Conservation (phyloP, 768 basidiomycete genomes). For the Amanita rubescens region DNA sequence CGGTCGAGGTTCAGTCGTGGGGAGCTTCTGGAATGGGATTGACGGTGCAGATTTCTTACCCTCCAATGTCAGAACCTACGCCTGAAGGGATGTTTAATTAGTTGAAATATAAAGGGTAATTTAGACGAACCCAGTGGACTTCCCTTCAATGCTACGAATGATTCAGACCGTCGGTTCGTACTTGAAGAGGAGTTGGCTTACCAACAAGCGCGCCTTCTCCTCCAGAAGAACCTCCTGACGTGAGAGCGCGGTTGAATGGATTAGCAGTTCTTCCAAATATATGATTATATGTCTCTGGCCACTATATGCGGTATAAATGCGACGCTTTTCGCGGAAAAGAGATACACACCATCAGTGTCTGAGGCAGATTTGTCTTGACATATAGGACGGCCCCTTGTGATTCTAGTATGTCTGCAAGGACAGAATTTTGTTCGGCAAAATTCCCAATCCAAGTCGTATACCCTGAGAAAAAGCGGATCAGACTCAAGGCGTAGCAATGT, state of each 20-base stretch:
- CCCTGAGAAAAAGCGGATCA: slow-evolving; percentile 27
- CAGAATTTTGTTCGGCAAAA: slow-evolving; percentile 49
- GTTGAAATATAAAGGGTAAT: too few species aligned
- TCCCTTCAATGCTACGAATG: slow-evolving; percentile 32
- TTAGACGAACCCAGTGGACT: slow-evolving; percentile 35
- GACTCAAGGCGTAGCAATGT: background rate
- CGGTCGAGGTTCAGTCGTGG: background rate
- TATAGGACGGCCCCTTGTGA: slow-evolving; percentile 67
- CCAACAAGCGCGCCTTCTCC: slow-evolving; percentile 79
- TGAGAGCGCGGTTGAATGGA: slow-evolving; percentile 65
- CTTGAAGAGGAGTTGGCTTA: slow-evolving; percentile 12
- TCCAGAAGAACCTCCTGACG: slow-evolving; percentile 76
- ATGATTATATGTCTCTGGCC: slow-evolving; percentile 71
- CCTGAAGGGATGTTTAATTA: too few species aligned
- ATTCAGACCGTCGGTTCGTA: background rate
- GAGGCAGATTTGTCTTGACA: slow-evolving; percentile 68
- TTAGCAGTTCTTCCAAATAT: slow-evolving; percentile 76
- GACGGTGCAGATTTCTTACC: slow-evolving; percentile 30
- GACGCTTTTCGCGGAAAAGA: background rate
- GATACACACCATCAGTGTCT: slow-evolving; percentile 57
- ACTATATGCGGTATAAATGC: slow-evolving; percentile 31
- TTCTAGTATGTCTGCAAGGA: slow-evolving; percentile 57
- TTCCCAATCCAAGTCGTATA: slow-evolving; percentile 70
- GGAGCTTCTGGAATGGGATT: background rate
- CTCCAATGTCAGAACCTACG: slow-evolving; percentile 77